Conservation (phyloP, 225 moss, liverwort and hornwort species). For the Sphagnum tenellum region DNA sequence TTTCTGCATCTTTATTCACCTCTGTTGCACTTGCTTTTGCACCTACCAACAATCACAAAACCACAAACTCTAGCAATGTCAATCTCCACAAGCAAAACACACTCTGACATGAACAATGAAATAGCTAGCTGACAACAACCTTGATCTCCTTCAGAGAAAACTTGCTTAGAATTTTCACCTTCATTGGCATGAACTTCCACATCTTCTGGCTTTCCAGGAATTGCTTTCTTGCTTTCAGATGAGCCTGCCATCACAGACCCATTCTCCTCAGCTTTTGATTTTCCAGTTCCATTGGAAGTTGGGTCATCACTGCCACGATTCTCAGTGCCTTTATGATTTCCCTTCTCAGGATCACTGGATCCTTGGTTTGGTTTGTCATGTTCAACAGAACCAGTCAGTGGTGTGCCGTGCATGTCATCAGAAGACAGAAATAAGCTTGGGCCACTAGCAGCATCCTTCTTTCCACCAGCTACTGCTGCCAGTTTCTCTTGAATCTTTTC, state of each 20-base stretch:
- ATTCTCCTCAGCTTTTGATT: constrained; percentile 2
- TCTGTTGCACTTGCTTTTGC: not conserved
- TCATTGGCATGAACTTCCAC: constrained; percentile 6
- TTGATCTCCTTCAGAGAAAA: too few species aligned
- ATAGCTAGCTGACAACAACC: too few species aligned
- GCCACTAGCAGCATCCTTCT: constrained; percentile 15
- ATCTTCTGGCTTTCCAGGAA: constrained; percentile 5
- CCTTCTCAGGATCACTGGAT: constrained; percentile 5
- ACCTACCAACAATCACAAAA: constrained; percentile 2
- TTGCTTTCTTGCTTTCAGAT: constrained; percentile 1
- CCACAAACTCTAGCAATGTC: not conserved
- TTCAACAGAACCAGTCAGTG: constrained; percentile 4
- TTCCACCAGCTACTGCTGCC: constrained; percentile 15
- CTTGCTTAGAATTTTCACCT: too few species aligned
- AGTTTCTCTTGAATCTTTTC: constrained; percentile 47
- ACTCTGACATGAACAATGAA: not conserved
- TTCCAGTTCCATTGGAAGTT: not conserved
- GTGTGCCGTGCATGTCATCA: constrained; percentile 5
- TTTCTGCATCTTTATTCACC: too few species aligned
- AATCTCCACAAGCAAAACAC: not conserved
- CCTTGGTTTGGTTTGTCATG: constrained; percentile 3
- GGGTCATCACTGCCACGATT: constrained; percentile 3
- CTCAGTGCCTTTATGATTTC: constrained; percentile 1
- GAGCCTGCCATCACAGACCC: constrained; percentile 2
- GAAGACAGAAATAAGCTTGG: constrained; percentile 5